Conservation (phyloP, 345 rosid species). For the Eucalyptus pauciflora region DNA sequence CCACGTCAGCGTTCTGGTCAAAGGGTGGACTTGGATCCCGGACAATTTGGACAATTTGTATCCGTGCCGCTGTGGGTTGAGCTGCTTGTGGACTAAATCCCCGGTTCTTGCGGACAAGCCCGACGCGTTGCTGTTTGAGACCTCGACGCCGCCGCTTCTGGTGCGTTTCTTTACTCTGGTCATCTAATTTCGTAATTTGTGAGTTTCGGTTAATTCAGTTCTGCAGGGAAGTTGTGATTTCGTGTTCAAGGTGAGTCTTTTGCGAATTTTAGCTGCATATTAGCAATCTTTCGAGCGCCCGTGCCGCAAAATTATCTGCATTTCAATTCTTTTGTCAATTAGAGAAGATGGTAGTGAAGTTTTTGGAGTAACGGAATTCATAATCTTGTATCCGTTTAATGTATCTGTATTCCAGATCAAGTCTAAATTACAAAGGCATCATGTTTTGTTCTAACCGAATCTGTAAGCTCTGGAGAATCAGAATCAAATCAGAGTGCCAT, state of each 20-base stretch:
- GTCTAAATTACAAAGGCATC: neutral
- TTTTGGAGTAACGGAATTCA: neutral
- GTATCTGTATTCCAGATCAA: neutral
- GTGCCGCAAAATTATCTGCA: neutral
- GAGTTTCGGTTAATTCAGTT: neutral
- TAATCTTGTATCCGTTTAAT: neutral
- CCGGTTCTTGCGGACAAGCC: constrained; percentile 81
- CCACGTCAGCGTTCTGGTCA: constrained; percentile 66
- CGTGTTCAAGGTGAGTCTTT: neutral
- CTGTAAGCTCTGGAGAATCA: neutral
- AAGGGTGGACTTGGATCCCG: constrained; percentile 98
- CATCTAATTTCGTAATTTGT: neutral
- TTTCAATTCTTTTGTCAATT: neutral
- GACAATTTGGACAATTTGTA: constrained; percentile 88
- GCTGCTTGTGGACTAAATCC: constrained; percentile 95
- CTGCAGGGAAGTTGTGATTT: neutral
- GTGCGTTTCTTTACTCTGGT: constrained; percentile 8
- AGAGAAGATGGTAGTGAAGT: neutral
- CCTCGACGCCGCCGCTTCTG: constrained; percentile 66
- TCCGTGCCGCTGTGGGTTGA: constrained; percentile 75
- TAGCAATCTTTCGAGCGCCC: neutral
- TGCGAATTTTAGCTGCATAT: neutral
- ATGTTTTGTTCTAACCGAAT: neutral
- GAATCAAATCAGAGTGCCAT: neutral
- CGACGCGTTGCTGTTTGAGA: constrained; percentile 77